phyloP scores from a whole-genome alignment of 768 basidiomycete species.

The Lactifluus hygrophoroides region DNA sequence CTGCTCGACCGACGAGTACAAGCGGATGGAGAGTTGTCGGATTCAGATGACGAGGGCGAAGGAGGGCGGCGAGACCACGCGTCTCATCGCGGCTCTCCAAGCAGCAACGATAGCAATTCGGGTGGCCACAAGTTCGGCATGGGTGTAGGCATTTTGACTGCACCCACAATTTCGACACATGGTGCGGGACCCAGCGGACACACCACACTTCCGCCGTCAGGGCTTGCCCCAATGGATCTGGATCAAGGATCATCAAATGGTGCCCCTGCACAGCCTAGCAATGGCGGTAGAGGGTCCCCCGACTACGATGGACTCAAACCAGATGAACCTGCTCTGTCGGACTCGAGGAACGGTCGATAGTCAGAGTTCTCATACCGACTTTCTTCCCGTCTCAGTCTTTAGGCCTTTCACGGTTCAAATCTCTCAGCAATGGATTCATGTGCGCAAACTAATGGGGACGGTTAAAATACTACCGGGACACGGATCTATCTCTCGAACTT shows the following conservation, averaged over 20 bases:
- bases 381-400: not conserved
- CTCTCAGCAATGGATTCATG: not conserved
- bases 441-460: not conserved
- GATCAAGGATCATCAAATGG: constrained; percentile 11
- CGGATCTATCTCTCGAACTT: not conserved
- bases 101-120: constrained; percentile 34
- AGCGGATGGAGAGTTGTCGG: constrained; percentile 83
- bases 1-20: constrained; percentile 77
- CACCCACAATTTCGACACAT: constrained; percentile 49
- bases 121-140: constrained; percentile 46
- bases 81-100: constrained; percentile 32
- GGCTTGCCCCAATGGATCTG: constrained; percentile 15
- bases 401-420: not conserved
- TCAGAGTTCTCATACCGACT: not conserved
- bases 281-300: constrained; percentile 5
- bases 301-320: constrained; percentile 7
- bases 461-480: not conserved
- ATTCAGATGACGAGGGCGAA: constrained; percentile 96
- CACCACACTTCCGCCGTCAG: constrained; percentile 15
- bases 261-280: not conserved
- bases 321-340: constrained; percentile 17
- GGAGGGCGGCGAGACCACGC: constrained; percentile 70
- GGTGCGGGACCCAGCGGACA: constrained; percentile 60
- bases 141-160: constrained; percentile 62
- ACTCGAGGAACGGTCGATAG: constrained; percentile 20